These are phyloP conservation scores for Colletotrichum australisinense DNA, from an alignment of 2,329 filamentous ascomycete genomes.

Conservation along the genomic window DNA sequence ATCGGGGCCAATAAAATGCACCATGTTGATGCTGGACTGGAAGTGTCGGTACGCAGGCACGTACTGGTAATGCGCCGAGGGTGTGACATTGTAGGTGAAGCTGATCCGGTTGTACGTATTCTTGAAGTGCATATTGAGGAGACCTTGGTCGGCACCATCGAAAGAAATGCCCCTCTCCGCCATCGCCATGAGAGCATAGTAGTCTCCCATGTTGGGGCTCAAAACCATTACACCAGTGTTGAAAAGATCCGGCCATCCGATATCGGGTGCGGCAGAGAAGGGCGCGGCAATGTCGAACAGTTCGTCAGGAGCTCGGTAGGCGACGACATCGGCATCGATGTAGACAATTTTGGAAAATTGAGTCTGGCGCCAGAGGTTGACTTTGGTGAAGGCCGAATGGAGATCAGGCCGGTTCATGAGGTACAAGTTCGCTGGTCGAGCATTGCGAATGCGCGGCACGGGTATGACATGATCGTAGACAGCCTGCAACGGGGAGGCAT, in stretches of 20 bases:
- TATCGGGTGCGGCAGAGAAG: slow-evolving; percentile 85
- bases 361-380: slow-evolving; percentile 90
- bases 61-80: slow-evolving; percentile 97
- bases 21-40: slow-evolving; percentile 86
- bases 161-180: slow-evolving; percentile 91
- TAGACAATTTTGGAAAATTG: slow-evolving; percentile 96
- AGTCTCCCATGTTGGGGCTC: slow-evolving; percentile 87
- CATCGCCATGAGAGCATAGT: slow-evolving; percentile 85
- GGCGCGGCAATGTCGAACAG: slow-evolving; percentile 76
- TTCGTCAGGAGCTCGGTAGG: slow-evolving; percentile 90
- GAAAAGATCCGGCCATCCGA: slow-evolving; percentile 98
- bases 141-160: slow-evolving; percentile 94
- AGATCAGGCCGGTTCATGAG: slow-evolving; percentile 94
- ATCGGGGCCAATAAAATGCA: slow-evolving; percentile 92
- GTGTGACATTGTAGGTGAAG: slow-evolving; percentile 97
- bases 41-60: slow-evolving; percentile 94
- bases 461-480: slow-evolving; percentile 92
- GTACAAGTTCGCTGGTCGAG: slow-evolving; percentile 82
- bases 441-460: slow-evolving; percentile 82
- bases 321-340: slow-evolving; percentile 93
- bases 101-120: slow-evolving; percentile 86
- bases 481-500: slow-evolving; percentile 59
- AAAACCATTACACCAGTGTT: slow-evolving; percentile 98
- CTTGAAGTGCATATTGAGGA: slow-evolving; percentile 95
- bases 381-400: slow-evolving; percentile 95